Evolutionary conservation across 345 rosid genomes (phyloP).

Genomic region (Eucalyptus cloeziana): DNA sequence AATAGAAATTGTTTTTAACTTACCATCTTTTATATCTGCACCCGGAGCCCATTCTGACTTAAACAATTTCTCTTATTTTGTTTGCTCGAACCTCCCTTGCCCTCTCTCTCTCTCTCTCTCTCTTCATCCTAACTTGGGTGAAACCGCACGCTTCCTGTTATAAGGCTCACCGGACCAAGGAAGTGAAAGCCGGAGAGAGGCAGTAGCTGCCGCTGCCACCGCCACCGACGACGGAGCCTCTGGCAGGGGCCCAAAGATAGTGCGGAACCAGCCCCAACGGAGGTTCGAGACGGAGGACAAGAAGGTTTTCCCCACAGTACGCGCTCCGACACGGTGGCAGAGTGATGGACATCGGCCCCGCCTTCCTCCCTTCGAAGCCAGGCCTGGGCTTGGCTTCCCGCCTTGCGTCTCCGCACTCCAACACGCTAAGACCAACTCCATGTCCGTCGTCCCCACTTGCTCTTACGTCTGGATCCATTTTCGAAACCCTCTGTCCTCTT

Average conservation of each 20-base stretch:
- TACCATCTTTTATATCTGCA: too few relatives aligned
- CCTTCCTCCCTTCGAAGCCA: conserved; percentile 37
- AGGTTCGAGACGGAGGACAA: conserved; percentile 77
- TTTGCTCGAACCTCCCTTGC: too few relatives aligned
- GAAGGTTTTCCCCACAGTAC: conserved; percentile 32
- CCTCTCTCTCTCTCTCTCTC: too few relatives aligned
- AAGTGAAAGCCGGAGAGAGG: too few relatives aligned
- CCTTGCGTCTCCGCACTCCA: conserved; percentile 64
- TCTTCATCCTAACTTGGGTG: too few relatives aligned
- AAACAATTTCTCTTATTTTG: too few relatives aligned
- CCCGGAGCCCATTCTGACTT: too few relatives aligned
- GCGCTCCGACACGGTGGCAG: conserved; percentile 32
- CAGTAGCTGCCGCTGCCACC: too few relatives aligned
- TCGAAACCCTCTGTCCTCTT: neutral
- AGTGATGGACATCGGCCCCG: conserved; percentile 62
- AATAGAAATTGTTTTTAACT: too few relatives aligned
- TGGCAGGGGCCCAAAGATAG: neutral
- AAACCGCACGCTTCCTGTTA: too few relatives aligned
- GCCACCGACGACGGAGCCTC: too few relatives aligned
- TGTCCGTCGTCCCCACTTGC: conserved; percentile 55
- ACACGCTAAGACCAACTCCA: conserved; percentile 28
- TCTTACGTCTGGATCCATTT: conserved; percentile 62
- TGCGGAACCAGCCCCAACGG: conserved; percentile 36
- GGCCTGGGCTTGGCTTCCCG: conserved; percentile 81
- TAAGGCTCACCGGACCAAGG: too few relatives aligned